phyloP scores from a whole-genome alignment of 495 filamentous ascomycete genomes.

The Tuber borchii region DNA sequence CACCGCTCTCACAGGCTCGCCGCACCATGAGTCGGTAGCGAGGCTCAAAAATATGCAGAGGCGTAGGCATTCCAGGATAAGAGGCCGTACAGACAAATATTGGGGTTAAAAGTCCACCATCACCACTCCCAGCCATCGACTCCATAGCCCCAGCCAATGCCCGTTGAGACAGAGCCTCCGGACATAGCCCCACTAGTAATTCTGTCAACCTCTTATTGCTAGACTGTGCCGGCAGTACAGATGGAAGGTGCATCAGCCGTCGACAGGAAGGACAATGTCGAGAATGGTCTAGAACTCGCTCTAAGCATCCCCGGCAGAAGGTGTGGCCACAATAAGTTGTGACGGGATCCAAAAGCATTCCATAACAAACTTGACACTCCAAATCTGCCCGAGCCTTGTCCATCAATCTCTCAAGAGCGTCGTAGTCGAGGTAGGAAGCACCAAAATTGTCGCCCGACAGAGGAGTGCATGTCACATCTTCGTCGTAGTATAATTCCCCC shows the following conservation, averaged over 20 bases:
- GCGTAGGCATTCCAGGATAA: conserved; percentile 76
- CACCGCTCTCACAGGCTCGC: conserved; percentile 61
- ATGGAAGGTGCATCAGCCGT: conserved; percentile 55
- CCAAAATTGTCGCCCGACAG: conserved; percentile 43
- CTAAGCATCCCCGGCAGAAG: conserved; percentile 73
- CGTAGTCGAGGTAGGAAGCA: conserved; percentile 48
- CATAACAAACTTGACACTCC: conserved; percentile 84
- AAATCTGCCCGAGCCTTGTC: conserved; percentile 60
- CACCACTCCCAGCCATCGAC: conserved; percentile 47
- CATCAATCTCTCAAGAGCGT: conserved; percentile 53
- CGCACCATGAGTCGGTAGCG: conserved; percentile 83
- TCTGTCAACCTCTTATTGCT: conserved; percentile 58
- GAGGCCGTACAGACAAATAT: conserved; percentile 76
- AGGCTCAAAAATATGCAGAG: conserved; percentile 85
- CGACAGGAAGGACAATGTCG: conserved; percentile 74
- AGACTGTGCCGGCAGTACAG: conserved; percentile 47
- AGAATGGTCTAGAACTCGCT: conserved; percentile 66
- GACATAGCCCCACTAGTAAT: conserved; percentile 59
- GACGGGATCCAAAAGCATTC: conserved; percentile 67
- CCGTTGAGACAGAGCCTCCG: conserved; percentile 57
- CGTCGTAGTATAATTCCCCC: conserved; percentile 50
- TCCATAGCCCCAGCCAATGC: conserved; percentile 50
- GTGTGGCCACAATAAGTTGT: conserved; percentile 86
- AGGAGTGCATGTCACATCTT: conserved; percentile 47
- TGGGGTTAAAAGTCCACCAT: conserved; percentile 57